Percentiles rank a stretch among this genome's conserved stretches.
Evolutionary conservation across 192 early-diverging fungal species (phyloP).

Genomic region (Glomus cerebriforme): DNA sequence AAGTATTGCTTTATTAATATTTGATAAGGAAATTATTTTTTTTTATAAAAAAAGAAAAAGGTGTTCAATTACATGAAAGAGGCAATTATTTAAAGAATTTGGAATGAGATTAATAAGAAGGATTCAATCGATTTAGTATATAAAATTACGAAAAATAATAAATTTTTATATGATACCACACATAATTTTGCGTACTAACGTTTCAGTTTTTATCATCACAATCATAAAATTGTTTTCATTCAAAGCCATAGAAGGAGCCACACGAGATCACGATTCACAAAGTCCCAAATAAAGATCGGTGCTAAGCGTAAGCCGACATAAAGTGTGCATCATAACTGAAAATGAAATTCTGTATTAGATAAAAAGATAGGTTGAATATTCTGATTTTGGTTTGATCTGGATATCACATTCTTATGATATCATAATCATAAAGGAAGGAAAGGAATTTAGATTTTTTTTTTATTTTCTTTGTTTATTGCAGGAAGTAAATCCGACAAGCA

Average conservation of each 20-base stretch:
- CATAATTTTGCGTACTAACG: no score
- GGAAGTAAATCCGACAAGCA: constrained; percentile 13
- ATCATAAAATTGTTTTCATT: not conserved
- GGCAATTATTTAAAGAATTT: no score
- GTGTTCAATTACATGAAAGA: no score
- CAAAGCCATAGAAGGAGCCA: not conserved
- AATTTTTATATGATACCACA: no score
- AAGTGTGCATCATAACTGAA: not conserved
- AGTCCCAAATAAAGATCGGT: not conserved
- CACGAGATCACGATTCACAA: not conserved
- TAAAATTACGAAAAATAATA: no score
- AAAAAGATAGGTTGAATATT: not conserved
- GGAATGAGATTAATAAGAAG: no score
- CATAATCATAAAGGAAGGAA: not conserved
- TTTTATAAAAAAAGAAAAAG: no score
- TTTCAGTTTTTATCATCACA: not conserved
- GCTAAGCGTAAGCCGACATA: not conserved
- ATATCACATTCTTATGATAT: constrained; percentile 9
- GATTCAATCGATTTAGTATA: no score
- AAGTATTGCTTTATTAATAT: no score
- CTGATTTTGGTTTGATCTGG: not conserved
- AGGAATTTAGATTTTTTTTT: not conserved
- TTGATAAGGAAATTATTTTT: no score
- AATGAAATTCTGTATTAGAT: not conserved
- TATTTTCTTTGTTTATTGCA: constrained; percentile 7